Evolutionary conservation across 1,284 basidiomycete species (phyloP), one percentile per base, ranked within the genome.

Genomic region (Earliella scabrosa): DNA sequence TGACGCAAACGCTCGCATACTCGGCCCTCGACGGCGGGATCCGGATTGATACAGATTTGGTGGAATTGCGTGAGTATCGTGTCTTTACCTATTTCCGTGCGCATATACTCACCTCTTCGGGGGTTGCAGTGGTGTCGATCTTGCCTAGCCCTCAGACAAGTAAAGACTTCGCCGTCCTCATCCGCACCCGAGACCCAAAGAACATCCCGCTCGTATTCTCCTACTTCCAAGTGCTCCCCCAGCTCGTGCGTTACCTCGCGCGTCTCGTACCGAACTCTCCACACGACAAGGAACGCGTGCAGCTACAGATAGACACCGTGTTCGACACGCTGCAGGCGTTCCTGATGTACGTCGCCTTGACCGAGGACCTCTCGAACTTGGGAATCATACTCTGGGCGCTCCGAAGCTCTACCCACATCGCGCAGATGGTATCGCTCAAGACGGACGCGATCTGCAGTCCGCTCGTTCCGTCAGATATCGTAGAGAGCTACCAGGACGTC

Each of bases 351-450:
- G 44, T 45, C 2, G 49, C 52, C 18, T 50, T 38, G 51, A 41
- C 40, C 24, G 34, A 39, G 21, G 50, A 52, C 50, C 31, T 21
- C 24, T 47, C 50, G 24, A 52, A 52, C 21, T 47, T 48, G 13
- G 39, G 44, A 20, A 56, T 31, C 32, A 36, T 47, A 13, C 32
- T 60, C 3, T 56, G 54, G 51, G 54, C 58, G 1, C 54, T 60
- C 14, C 38, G 44, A 21, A 32, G 46, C 10, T 41, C 58, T 2
- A 9, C 26, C 7, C 58, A 56, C 32, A 41, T 54, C 21, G 47
- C 38, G 11, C 44, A 54, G 9, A 20, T 54, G 29, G 45, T 54
- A 23, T 39, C 45, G 7, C 32, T 49, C 29, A 54, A 54, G 46
- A 54, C 46, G 9, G 52, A 54, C 39, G 46, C 52, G 45, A 34